Percentiles rank a stretch among this genome's conserved stretches.
phyloP scores from a whole-genome alignment of 768 basidiomycete genomes.

The Amanita rimosa region DNA sequence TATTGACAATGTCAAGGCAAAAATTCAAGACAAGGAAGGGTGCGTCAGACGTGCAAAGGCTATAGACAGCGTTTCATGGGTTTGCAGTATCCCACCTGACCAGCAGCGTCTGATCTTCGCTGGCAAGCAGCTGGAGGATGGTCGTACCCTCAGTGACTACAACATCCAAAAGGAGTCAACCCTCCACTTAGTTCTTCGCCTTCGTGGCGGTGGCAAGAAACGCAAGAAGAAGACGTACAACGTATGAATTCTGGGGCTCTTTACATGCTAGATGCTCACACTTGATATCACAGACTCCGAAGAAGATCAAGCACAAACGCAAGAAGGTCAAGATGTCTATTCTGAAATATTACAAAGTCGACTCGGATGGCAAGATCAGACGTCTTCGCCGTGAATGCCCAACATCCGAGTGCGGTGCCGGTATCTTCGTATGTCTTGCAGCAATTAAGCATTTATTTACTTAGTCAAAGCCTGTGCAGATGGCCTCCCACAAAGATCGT shows the following conservation, averaged over 20 bases:
- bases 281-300: conserved; percentile 58
- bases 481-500: conserved; percentile 98
- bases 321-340: conserved; percentile 99
- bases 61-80: conserved; percentile 5
- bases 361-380: conserved; percentile 99
- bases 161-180: conserved; percentile 99
- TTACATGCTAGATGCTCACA: neutral
- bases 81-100: conserved; percentile 71
- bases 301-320: conserved; percentile 99
- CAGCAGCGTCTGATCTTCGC: conserved; percentile 99
- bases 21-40: conserved; percentile 98
- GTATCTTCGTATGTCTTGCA: conserved; percentile 62
- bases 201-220: conserved; percentile 99
- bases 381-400: conserved; percentile 96
- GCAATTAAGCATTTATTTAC: neutral
- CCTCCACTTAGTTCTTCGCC: conserved; percentile 92
- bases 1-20: conserved; percentile 96
- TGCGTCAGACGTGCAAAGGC: conserved; percentile 20
- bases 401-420: conserved; percentile 72
- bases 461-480: conserved; percentile 37
- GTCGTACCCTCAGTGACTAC: conserved; percentile 89
- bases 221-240: conserved; percentile 99
- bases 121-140: conserved; percentile 99
- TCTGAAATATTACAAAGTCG: conserved; percentile 99
- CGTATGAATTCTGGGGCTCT: conserved; percentile 24